phyloP scores from a whole-genome alignment of 148 eudicot genomes.

The Spergularia bocconei region DNA sequence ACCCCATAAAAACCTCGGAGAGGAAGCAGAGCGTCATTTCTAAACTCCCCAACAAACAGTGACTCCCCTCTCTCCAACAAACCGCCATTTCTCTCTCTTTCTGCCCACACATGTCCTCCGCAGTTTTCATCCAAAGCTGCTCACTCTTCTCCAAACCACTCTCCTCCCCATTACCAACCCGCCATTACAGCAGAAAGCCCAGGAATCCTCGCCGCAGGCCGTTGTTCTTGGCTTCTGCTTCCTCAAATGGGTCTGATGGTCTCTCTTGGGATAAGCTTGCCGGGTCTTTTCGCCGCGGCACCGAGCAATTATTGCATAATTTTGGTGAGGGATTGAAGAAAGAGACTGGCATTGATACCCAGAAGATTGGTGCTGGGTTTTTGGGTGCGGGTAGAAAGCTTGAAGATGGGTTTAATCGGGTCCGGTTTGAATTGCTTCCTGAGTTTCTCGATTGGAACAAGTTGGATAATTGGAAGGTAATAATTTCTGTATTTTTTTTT shows the following conservation, averaged over 20 bases:
- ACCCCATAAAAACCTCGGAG: too few species aligned
- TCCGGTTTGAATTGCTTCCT: conserved; percentile 51
- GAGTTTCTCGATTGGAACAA: conserved; percentile 61
- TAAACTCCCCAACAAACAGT: too few species aligned
- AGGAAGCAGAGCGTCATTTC: too few species aligned
- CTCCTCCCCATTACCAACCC: conserved; percentile 16
- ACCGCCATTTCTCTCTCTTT: neutral
- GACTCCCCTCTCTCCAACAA: neutral
- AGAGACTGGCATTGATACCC: conserved; percentile 56
- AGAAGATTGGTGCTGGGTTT: conserved; percentile 30
- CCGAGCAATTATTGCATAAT: conserved; percentile 39
- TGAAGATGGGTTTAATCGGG: conserved; percentile 33
- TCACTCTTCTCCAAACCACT: conserved; percentile 27
- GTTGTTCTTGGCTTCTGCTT: conserved; percentile 36
- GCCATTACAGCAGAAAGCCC: conserved; percentile 18
- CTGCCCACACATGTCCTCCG: conserved; percentile 27
- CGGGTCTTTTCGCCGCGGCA: conserved; percentile 43
- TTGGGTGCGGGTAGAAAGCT: conserved; percentile 24
- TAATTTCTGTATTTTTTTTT: neutral
- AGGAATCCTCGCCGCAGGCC: conserved; percentile 24
- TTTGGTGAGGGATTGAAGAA: conserved; percentile 56
- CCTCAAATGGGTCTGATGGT: conserved; percentile 38
- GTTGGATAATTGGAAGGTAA: conserved; percentile 76
- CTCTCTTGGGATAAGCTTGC: conserved; percentile 48
- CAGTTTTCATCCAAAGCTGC: conserved; percentile 29